Evolutionary conservation across 2,329 filamentous ascomycete genomes (phyloP).

Genomic region (Aspergillus ustus): DNA sequence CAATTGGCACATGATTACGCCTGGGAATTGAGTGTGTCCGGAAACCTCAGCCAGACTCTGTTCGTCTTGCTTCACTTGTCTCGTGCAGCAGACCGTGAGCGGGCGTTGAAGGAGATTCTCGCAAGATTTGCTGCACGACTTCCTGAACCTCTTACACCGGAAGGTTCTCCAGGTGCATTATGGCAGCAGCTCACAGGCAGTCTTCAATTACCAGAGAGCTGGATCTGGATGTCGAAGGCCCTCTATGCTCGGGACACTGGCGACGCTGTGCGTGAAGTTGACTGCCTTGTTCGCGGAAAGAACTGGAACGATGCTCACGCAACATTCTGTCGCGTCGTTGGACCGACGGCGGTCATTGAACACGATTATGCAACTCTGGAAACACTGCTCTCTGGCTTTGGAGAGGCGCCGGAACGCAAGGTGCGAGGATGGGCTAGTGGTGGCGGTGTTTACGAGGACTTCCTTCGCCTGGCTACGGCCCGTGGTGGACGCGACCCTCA

Average conservation of each 20-base stretch:
- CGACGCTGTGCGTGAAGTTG: conserved; percentile 72
- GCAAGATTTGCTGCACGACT: conserved; percentile 72
- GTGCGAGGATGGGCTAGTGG: conserved; percentile 78
- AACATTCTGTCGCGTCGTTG: conserved; percentile 79
- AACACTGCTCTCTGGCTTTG: conserved; percentile 72
- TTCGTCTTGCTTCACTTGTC: conserved; percentile 81
- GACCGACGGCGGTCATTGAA: conserved; percentile 79
- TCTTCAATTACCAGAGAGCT: conserved; percentile 72
- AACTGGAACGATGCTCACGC: conserved; percentile 81
- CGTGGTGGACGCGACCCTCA: conserved; percentile 45
- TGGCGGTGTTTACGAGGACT: conserved; percentile 77
- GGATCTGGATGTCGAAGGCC: conserved; percentile 89
- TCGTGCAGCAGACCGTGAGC: conserved; percentile 64
- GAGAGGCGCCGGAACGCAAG: conserved; percentile 60
- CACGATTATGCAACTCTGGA: conserved; percentile 75
- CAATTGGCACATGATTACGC: conserved; percentile 67
- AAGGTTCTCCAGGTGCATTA: conserved; percentile 44
- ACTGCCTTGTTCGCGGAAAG: conserved; percentile 77
- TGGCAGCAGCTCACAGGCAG: conserved; percentile 66
- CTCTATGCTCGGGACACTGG: conserved; percentile 76
- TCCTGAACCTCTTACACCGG: conserved; percentile 59
- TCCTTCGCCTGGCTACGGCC: conserved; percentile 55
- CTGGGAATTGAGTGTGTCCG: conserved; percentile 56
- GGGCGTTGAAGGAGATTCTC: conserved; percentile 73
- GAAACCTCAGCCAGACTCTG: conserved; percentile 70